Evolutionary conservation across 2,329 filamentous ascomycete species (phyloP).

Genomic region (Cytospora piceae): DNA sequence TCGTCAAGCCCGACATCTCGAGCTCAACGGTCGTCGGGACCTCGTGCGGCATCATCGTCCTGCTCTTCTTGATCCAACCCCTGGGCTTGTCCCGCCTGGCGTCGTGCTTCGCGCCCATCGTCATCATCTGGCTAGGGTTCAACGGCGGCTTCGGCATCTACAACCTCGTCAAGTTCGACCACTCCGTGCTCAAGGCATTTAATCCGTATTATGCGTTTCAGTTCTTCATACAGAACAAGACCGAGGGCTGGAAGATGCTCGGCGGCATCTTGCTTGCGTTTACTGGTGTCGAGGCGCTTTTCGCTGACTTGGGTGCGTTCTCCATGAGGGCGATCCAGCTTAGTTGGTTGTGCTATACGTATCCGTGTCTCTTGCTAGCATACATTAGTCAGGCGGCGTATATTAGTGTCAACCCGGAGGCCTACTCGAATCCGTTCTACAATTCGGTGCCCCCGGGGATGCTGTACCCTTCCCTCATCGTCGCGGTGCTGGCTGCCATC

Average conservation of each 20-base stretch:
- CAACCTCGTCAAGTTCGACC: conserved; percentile 55
- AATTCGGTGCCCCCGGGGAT: conserved; percentile 67
- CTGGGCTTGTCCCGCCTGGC: conserved; percentile 64
- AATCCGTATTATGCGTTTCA: conserved; percentile 61
- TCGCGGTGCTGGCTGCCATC: conserved; percentile 70
- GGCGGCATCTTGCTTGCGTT: conserved; percentile 74
- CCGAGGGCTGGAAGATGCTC: conserved; percentile 64
- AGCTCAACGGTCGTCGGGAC: conserved; percentile 64
- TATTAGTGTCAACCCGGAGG: conserved; percentile 58
- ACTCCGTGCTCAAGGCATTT: conserved; percentile 58
- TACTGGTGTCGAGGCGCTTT: conserved; percentile 75
- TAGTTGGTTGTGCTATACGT: conserved; percentile 69
- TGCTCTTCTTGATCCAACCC: conserved; percentile 66
- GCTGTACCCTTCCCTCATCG: conserved; percentile 67
- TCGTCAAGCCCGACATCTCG: conserved; percentile 58
- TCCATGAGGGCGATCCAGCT: conserved; percentile 69
- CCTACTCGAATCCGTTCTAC: conserved; percentile 74
- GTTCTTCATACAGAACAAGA: conserved; percentile 61
- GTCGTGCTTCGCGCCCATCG: conserved; percentile 63
- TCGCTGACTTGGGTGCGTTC: conserved; percentile 77
- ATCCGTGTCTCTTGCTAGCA: conserved; percentile 64
- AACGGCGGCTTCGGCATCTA: conserved; percentile 67
- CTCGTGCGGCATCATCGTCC: conserved; percentile 64
- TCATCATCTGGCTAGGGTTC: conserved; percentile 67
- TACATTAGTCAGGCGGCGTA: conserved; percentile 76